These are phyloP conservation scores for Erodium moschatum DNA, from an alignment of 441 rosid species.

Conservation along the genomic window DNA sequence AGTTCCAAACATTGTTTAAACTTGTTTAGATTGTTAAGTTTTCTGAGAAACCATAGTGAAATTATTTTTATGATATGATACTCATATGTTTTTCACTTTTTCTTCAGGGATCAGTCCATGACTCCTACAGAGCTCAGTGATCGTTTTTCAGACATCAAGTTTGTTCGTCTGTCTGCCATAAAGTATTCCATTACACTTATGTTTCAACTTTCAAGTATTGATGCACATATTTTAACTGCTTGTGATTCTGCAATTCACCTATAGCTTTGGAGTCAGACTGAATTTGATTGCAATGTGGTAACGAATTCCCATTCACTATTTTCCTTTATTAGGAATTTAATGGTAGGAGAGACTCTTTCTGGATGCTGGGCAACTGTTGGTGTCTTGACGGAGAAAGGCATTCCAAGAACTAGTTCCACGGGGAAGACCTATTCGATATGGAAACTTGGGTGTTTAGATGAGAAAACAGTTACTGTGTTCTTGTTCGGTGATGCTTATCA, in stretches of 20 bases:
- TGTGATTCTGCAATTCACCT: background rate
- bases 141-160: slow-evolving; percentile 66
- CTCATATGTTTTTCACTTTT: slow-evolving; percentile 14
- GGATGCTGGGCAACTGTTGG: slow-evolving; percentile 93
- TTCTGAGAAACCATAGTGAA: background rate
- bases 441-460: slow-evolving; percentile 65
- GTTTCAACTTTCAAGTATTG: slow-evolving; percentile 1
- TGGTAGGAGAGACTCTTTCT: slow-evolving; percentile 58
- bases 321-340: slow-evolving; percentile 47
- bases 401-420: slow-evolving; percentile 57
- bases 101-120: slow-evolving; percentile 55
- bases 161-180: slow-evolving; percentile 58
- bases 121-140: slow-evolving; percentile 53
- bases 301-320: slow-evolving; percentile 13
- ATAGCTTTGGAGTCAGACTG: background rate
- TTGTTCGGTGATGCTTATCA: slow-evolving; percentile 82
- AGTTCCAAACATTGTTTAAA: too few species aligned
- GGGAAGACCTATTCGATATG: slow-evolving; percentile 71
- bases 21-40: background rate
- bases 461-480: slow-evolving; percentile 58
- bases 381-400: slow-evolving; percentile 69
- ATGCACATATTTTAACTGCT: background rate
- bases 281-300: slow-evolving; percentile 7
- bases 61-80: background rate
- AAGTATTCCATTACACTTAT: slow-evolving; percentile 34